Evolutionary conservation across 2,329 filamentous ascomycete species (phyloP).

Genomic region (Sporothrix protearum): DNA sequence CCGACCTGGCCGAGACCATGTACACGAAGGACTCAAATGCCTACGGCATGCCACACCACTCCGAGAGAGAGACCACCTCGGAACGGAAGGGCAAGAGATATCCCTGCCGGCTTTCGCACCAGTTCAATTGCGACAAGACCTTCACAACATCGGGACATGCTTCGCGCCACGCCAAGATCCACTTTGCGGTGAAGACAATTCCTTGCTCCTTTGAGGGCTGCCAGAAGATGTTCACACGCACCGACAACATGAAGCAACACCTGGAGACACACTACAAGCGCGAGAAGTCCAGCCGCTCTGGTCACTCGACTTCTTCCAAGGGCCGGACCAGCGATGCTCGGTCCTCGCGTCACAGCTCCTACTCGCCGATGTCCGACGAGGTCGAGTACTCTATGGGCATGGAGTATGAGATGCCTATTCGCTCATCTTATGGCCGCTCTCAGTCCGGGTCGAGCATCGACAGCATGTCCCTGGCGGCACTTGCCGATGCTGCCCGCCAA

Average conservation of each 20-base stretch:
- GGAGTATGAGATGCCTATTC: constrained; percentile 7
- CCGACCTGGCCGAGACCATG: constrained; percentile 25
- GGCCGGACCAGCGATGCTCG: constrained; percentile 24
- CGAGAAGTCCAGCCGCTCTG: constrained; percentile 38
- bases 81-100: constrained; percentile 57
- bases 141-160: constrained; percentile 83
- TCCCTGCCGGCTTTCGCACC: constrained; percentile 69
- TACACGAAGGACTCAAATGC: constrained; percentile 2
- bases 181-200: constrained; percentile 76
- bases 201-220: constrained; percentile 65
- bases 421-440: neutral
- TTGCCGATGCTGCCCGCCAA: constrained; percentile 17
- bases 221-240: constrained; percentile 75
- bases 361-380: neutral
- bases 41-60: constrained; percentile 39
- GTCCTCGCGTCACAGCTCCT: constrained; percentile 6
- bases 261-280: constrained; percentile 70
- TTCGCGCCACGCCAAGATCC: constrained; percentile 80
- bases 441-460: constrained; percentile 14
- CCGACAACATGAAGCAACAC: constrained; percentile 87
- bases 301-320: constrained; percentile 31
- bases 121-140: constrained; percentile 69
- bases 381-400: neutral
- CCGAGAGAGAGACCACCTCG: constrained; percentile 41
- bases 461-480: constrained; percentile 5